phyloP scores from a whole-genome alignment of 1,284 basidiomycete species.

The Polyporus tsugae region DNA sequence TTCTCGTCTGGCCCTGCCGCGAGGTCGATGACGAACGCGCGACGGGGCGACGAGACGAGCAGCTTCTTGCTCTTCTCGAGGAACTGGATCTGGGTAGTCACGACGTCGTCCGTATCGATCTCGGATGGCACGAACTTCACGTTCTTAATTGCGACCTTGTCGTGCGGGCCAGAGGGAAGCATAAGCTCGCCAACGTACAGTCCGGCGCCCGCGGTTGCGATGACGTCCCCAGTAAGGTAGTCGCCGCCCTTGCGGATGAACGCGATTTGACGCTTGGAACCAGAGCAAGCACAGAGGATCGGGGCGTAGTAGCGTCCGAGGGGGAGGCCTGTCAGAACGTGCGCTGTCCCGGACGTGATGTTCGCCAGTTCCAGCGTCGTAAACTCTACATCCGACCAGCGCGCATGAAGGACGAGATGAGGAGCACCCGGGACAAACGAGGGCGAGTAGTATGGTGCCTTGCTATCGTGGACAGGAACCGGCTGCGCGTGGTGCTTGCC shows the following conservation, averaged over 20 bases:
- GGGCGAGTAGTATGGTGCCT: conserved; percentile 71
- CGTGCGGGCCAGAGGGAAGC: conserved; percentile 49
- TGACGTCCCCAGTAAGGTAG: conserved; percentile 64
- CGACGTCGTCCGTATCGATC: conserved; percentile 30
- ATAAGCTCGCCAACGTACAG: conserved; percentile 68
- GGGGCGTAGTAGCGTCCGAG: conserved; percentile 71
- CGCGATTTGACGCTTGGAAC: conserved; percentile 57
- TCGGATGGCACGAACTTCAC: conserved; percentile 37
- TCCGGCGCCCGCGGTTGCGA: conserved; percentile 68
- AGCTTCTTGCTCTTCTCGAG: conserved; percentile 58
- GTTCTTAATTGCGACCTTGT: conserved; percentile 35
- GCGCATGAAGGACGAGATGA: conserved; percentile 65
- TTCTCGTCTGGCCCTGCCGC: conserved; percentile 51
- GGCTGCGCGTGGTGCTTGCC: conserved; percentile 37
- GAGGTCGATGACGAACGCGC: conserved; percentile 64
- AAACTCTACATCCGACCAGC: conserved; percentile 72
- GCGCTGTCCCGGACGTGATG: conserved; percentile 51
- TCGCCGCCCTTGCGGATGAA: conserved; percentile 70
- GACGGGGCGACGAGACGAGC: conserved; percentile 62
- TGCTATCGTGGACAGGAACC: conserved; percentile 57
- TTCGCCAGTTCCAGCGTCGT: conserved; percentile 72
- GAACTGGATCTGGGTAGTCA: conserved; percentile 55
- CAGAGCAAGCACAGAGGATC: conserved; percentile 55
- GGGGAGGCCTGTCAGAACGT: conserved; percentile 63
- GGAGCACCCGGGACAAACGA: conserved; percentile 59